Evolutionary conservation across 768 basidiomycete genomes (phyloP).

Genomic region (Boletales sp.): DNA sequence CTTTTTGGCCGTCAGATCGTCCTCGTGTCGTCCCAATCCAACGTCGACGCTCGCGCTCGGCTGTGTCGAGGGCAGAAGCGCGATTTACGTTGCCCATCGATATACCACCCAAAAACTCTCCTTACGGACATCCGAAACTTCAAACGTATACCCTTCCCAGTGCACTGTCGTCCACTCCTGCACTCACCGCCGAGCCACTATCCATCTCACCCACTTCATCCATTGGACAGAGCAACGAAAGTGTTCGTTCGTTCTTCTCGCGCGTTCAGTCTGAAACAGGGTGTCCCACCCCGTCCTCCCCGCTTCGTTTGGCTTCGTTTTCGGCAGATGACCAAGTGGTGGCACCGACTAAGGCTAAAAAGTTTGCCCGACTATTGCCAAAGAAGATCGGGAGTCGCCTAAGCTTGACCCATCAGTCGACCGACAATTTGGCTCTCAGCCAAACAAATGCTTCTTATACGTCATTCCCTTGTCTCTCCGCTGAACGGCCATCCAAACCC

Average conservation of each 20-base stretch:
- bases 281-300: conserved; percentile 25
- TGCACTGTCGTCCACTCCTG: conserved; percentile 26
- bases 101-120: conserved; percentile 24
- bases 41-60: conserved; percentile 32
- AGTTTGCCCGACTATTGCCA: conserved; percentile 29
- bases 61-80: conserved; percentile 31
- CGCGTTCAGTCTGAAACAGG: conserved; percentile 18
- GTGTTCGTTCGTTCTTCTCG: conserved; percentile 20
- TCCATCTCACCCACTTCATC: conserved; percentile 26
- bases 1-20: conserved; percentile 9
- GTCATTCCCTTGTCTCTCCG: conserved; percentile 22
- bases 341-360: conserved; percentile 22
- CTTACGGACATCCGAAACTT: conserved; percentile 29
- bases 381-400: conserved; percentile 31
- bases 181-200: conserved; percentile 25
- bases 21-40: conserved; percentile 22
- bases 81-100: conserved; percentile 18
- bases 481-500: conserved; percentile 22
- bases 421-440: conserved; percentile 23
- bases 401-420: conserved; percentile 23
- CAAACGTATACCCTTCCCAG: conserved; percentile 24
- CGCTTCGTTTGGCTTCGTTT: conserved; percentile 22
- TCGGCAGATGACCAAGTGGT: conserved; percentile 20
- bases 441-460: conserved; percentile 23
- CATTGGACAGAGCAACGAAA: conserved; percentile 25